Conservation (phyloP, 495 filamentous ascomycete species). For the Penicillium ucsense region DNA sequence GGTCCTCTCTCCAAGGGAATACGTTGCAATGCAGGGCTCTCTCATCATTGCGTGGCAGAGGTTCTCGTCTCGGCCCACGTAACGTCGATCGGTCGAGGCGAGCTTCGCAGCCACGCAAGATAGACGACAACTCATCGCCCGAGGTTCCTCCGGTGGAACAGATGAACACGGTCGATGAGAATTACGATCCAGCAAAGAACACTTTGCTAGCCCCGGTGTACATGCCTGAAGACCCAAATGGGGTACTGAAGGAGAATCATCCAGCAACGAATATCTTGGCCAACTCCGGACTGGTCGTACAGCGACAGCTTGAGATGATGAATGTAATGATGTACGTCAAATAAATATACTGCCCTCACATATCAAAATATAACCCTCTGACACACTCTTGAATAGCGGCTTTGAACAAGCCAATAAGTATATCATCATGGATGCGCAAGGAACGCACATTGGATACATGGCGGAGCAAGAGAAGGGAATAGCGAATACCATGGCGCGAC, state of each 20-base stretch:
- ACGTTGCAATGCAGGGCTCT: constrained; percentile 18
- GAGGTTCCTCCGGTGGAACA: constrained; percentile 3
- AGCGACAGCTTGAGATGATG: constrained; percentile 60
- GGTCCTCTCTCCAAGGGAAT: constrained; percentile 8
- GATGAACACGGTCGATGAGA: constrained; percentile 8
- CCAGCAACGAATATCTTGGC: constrained; percentile 49
- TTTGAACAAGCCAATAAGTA: constrained; percentile 70
- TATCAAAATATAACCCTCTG: not conserved
- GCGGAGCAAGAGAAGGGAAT: constrained; percentile 58
- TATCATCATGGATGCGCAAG: constrained; percentile 60
- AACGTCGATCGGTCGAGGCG: constrained; percentile 20
- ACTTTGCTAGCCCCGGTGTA: constrained; percentile 44
- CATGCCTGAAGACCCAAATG: constrained; percentile 53
- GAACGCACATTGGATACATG: constrained; percentile 59
- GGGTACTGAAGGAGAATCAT: constrained; percentile 50
- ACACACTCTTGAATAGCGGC: constrained; percentile 26
- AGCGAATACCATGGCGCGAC: constrained; percentile 46
- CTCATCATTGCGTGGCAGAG: constrained; percentile 23
- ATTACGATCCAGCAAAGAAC: constrained; percentile 35
- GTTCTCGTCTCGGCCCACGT: constrained; percentile 20
- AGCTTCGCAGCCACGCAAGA: constrained; percentile 4
- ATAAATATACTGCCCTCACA: not conserved
- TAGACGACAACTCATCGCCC: constrained; percentile 1
- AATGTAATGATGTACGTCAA: constrained; percentile 51
- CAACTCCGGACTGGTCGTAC: constrained; percentile 56